Base-by-base conservation (phyloP, 2,329 filamentous ascomycete species). In the Paracamarosporium sp. region DNA sequence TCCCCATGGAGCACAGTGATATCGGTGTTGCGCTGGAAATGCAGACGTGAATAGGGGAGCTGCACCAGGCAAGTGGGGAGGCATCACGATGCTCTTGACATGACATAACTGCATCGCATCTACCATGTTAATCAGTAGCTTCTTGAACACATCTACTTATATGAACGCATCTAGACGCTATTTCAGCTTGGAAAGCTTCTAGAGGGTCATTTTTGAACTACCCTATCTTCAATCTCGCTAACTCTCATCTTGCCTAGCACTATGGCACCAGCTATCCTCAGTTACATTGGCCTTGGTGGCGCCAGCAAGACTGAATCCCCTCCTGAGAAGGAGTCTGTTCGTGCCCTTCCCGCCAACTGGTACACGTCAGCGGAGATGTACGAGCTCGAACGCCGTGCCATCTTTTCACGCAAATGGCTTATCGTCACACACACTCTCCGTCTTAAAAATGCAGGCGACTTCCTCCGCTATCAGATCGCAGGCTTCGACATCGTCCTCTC, bases 371-470 rank as follows among this genome's bases (percentile, higher is more conserved):
- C 64, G 2, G 72, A 76, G 11, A 66, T 78, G 13, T 82, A 78
- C 55, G 70, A 77, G 24, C 72, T 82, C 7, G 80, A 82, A 56
- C 69, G 79, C 9, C 74, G 79, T 4, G 76, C 80, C 13, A 78
- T 82, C 44, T 81, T 81, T 61, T 77, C 73, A 0, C 68, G 70
- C 25, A 68, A 66, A 30, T 76, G 75, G 74, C 64, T 74, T 17
- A 63, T 76, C 43, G 62, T 76, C 30, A 72, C 73, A 5, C 74
- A 76, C 43, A 61, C 63, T 36, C 59, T 58, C 5, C 69, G 75
- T 7, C 52, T 67, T 13, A 45, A 43, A 11, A 48, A 60, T 1
- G 31, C 60, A 36, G 63, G 63, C 12, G 60, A 66, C 28, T 67
- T 58, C 33, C 40, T 67, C 15, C 56, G 53, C 27, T 64, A 57